A percentile compares a stretch with the other conserved stretches of the same genome.
Conservation (phyloP, 1,284 basidiomycete genomes). For the Exobasidium rhododendri region DNA sequence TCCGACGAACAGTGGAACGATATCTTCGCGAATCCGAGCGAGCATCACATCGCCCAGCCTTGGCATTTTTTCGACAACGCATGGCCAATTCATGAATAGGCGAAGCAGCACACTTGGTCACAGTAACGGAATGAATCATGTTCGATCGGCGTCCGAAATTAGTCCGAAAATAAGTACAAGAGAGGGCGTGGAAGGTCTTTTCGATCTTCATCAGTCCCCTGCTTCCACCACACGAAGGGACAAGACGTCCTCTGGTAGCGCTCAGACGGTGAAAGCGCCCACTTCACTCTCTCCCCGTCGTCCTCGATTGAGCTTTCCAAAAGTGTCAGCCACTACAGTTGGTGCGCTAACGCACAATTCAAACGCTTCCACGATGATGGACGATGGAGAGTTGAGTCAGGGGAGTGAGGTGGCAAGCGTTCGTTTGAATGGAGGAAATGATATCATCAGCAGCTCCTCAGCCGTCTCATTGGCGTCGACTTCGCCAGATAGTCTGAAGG, state of each 20-base stretch:
- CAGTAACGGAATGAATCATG: neutral
- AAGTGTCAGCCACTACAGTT: conserved; percentile 23
- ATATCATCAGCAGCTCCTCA: no score
- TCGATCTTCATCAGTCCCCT: conserved; percentile 4
- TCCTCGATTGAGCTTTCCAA: conserved; percentile 33
- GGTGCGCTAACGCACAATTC: neutral
- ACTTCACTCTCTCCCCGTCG: conserved; percentile 26
- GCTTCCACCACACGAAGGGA: conserved; percentile 19
- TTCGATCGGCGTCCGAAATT: neutral
- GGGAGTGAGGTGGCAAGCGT: no score
- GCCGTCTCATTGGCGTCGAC: no score
- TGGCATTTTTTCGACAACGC: neutral
- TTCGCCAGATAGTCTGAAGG: no score
- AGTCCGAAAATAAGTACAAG: neutral
- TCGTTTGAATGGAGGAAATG: no score
- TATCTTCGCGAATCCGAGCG: conserved; percentile 20
- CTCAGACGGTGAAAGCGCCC: conserved; percentile 17
- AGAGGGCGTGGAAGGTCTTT: neutral
- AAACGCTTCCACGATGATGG: neutral
- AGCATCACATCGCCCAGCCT: neutral
- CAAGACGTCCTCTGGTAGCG: conserved; percentile 12
- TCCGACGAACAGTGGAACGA: neutral
- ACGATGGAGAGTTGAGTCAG: neutral
- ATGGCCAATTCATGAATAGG: conserved; percentile 6
- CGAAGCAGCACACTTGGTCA: neutral